Evolutionary conservation across 225 moss, liverwort and hornwort species (phyloP), one percentile per base, ranked within the genome.

Genomic region (Takakia lepidozioides): DNA sequence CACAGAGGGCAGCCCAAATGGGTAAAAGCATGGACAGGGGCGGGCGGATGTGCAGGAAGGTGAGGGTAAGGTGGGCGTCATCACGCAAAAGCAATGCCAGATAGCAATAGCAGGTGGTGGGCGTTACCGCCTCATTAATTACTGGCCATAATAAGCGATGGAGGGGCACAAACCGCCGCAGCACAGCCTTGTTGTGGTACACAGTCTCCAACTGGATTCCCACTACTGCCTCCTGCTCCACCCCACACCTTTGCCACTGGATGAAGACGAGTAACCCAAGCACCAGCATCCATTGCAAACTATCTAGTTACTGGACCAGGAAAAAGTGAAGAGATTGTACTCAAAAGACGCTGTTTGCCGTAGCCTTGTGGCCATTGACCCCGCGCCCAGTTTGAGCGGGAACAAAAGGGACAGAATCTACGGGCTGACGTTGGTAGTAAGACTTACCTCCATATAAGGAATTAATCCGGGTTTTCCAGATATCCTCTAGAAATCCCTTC

Each of bases 161-260:
- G 45, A 87, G 32, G 17, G 93, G 80, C 13, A 95, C 59, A 55
- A 95, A 88, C 25, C 86, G 76, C 13, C 86, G 83, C 63, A 49
- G 66, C 57, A 90, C 82, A 24, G 29, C 55, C 59, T 80, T 73
- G 49, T 65, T 84, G 21, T 62, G 59, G 52, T 84, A 90, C 36
- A 89, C 70, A 17, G 93, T 86, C 62, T 90, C 87, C 28, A 90
- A 52, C 56, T 90, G 93, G 60, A 95, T 57, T 26, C 93, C 93
- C 51, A 95, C 82, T 7, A 90, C 77, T 0, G 71, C 80, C 50
- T 95, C 95, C 52, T 90, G 74, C 52, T 76, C 84, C 29, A 86
- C 82, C 26, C 63, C 55, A 24, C 58, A 70, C 17, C 81, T 57
- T 40, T 69, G 66, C 48, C 46, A 63, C 17, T 63, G 43, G 11